Evolutionary conservation across 2,329 filamentous ascomycete genomes (phyloP).

Genomic region (Neofusicoccum cordaticola): DNA sequence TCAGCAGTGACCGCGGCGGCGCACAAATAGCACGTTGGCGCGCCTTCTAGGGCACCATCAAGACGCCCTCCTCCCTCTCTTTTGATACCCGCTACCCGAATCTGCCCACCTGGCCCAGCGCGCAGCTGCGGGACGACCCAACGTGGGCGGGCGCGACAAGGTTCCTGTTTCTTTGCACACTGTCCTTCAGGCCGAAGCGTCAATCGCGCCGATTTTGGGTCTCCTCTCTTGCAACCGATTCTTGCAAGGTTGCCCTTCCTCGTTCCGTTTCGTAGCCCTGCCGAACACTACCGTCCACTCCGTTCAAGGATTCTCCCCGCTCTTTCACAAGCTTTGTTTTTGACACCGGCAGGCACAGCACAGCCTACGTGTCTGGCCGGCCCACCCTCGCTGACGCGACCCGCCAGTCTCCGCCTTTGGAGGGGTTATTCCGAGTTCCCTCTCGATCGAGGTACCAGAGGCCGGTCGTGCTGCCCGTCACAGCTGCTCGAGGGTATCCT

Average conservation of each 20-base stretch:
- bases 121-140: constrained; percentile 12
- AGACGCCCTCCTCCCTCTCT: constrained; percentile 3
- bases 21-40: constrained; percentile 9
- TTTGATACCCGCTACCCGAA: constrained; percentile 10
- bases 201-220: constrained; percentile 15
- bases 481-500: constrained; percentile 38
- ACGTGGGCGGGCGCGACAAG: constrained; percentile 17
- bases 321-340: constrained; percentile 30
- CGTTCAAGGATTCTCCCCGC: constrained; percentile 33
- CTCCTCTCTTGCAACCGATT: constrained; percentile 16
- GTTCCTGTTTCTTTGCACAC: constrained; percentile 13
- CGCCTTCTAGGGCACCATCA: constrained; percentile 5
- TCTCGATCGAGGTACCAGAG: constrained; percentile 21
- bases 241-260: constrained; percentile 18
- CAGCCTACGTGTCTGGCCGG: constrained; percentile 29
- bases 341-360: constrained; percentile 23
- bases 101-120: neutral
- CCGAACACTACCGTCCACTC: constrained; percentile 33
- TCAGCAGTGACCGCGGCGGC: constrained; percentile 13
- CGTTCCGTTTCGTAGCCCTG: constrained; percentile 18
- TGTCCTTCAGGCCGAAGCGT: constrained; percentile 16
- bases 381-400: constrained; percentile 26
- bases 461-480: constrained; percentile 31
- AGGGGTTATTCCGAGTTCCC: constrained; percentile 30
- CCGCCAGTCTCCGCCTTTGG: constrained; percentile 35